A percentile compares a stretch with the other conserved stretches of the same genome.
Conservation (phyloP, 2,329 filamentous ascomycete species). For the Cephalotrichum gorgonifer region DNA sequence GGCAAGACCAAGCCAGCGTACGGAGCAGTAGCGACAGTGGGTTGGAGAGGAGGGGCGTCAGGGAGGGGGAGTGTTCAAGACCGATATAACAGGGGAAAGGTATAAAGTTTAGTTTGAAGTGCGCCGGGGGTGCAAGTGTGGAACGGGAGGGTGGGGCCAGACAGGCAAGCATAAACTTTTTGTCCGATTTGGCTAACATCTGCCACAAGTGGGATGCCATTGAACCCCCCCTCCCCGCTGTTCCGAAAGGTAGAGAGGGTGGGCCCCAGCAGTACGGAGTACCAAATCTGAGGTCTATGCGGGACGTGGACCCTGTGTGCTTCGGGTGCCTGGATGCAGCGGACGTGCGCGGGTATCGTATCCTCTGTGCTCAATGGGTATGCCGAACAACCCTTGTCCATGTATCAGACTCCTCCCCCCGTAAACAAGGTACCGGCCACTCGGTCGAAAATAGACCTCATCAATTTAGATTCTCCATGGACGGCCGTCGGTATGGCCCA, state of each 20-base stretch:
- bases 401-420: background rate
- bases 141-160: background rate
- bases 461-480: background rate
- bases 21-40: background rate
- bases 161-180: background rate
- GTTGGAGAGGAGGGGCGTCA: background rate
- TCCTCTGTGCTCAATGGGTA: background rate
- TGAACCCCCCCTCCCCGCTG: background rate
- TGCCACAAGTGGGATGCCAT: background rate
- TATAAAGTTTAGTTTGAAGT: background rate
- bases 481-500: background rate
- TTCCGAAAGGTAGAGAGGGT: background rate
- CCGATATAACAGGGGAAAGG: background rate
- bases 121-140: background rate
- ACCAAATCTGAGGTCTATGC: background rate
- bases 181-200: background rate
- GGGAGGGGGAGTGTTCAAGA: background rate
- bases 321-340: background rate
- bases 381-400: background rate
- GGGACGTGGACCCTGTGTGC: conserved; percentile 1
- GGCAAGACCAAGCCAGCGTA: background rate
- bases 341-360: conserved; percentile 1
- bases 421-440: background rate
- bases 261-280: background rate
- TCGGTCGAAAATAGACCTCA: background rate